These are phyloP conservation scores for Tetrahymena elliotti DNA, from an alignment of 73 alveolate genomes.

Conservation along the genomic window DNA sequence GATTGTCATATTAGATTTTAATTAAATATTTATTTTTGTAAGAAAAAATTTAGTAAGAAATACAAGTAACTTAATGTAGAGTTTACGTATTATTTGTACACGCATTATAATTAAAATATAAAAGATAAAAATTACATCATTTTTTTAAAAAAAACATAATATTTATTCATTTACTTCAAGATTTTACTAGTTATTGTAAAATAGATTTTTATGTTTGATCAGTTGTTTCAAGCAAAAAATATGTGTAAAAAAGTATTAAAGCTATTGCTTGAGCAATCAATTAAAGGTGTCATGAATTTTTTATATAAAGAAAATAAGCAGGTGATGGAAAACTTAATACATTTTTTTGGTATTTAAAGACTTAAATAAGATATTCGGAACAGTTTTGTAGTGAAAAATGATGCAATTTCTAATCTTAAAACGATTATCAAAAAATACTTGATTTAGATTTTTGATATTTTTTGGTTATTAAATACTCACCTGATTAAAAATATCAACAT, in stretches of 20 bases:
- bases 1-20: too few species aligned
- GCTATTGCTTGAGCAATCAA: too few species aligned
- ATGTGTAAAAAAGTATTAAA: too few species aligned
- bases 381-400: background rate
- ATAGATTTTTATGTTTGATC: too few species aligned
- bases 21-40: too few species aligned
- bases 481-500: background rate
- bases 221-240: too few species aligned
- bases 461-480: background rate
- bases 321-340: background rate
- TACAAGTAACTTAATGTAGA: background rate
- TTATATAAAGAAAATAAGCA: background rate
- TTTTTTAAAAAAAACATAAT: too few species aligned
- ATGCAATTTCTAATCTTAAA: background rate
- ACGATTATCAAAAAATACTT: background rate
- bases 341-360: background rate
- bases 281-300: too few species aligned
- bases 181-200: too few species aligned
- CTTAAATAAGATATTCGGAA: background rate
- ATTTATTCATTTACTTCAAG: too few species aligned
- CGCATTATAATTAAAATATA: background rate
- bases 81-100: background rate
- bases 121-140: background rate
- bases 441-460: background rate
- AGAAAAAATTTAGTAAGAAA: background rate